phyloP scores from a whole-genome alignment of 495 filamentous ascomycete species.

The Talaromyces stipitatus region DNA sequence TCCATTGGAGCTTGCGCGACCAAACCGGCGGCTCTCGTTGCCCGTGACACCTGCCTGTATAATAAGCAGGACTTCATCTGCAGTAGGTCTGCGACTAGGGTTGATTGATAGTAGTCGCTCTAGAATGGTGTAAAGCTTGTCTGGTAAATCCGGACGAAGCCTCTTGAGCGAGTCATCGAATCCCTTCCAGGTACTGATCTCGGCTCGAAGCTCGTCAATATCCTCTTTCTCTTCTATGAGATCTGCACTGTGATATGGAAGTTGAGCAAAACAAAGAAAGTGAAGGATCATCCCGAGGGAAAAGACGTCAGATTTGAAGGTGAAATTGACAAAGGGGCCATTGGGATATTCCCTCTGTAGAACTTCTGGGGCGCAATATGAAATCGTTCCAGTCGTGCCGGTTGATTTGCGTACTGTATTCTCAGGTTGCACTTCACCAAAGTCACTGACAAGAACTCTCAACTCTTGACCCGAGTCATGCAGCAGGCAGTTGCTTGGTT shows the following conservation, averaged over 20 bases:
- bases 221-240: slow-evolving; percentile 84
- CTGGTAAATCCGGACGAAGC: slow-evolving; percentile 73
- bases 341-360: slow-evolving; percentile 56
- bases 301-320: slow-evolving; percentile 92
- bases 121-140: slow-evolving; percentile 77
- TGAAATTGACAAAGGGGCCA: slow-evolving; percentile 84
- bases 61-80: slow-evolving; percentile 76
- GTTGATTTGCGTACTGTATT: slow-evolving; percentile 76
- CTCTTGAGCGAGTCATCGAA: slow-evolving; percentile 63
- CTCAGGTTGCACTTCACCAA: slow-evolving; percentile 87
- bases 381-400: slow-evolving; percentile 91
- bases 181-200: slow-evolving; percentile 82
- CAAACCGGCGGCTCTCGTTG: slow-evolving; percentile 45
- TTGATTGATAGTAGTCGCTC: slow-evolving; percentile 72
- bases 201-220: slow-evolving; percentile 75
- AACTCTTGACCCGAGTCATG: slow-evolving; percentile 63
- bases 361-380: slow-evolving; percentile 95
- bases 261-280: slow-evolving; percentile 87
- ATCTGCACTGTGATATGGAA: slow-evolving; percentile 82
- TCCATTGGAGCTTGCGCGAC: slow-evolving; percentile 35
- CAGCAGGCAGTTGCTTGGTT: slow-evolving; percentile 92
- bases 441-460: slow-evolving; percentile 87
- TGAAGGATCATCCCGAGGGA: slow-evolving; percentile 97
- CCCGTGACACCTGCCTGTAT: slow-evolving; percentile 65
- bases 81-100: slow-evolving; percentile 69